Evolutionary conservation across 2,329 filamentous ascomycete genomes (phyloP), one percentile per base, ranked within the genome.

Genomic region (Pseudogymnoascus sp.): DNA sequence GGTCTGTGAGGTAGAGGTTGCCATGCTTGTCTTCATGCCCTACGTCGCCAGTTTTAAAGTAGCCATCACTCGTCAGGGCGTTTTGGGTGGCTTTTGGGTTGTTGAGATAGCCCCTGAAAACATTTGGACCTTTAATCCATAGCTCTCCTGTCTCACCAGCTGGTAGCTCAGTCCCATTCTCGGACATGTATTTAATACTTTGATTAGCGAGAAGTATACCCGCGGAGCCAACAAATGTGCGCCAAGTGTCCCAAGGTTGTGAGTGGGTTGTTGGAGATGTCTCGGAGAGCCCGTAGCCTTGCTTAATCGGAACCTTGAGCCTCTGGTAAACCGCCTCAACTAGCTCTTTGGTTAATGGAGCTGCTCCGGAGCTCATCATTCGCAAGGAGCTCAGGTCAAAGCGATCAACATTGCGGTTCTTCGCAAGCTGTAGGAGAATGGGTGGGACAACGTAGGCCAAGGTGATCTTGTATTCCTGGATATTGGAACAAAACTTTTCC

Each of bases 281-380:
- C 76, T 96, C 91, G 6, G 85, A 90, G 11, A 96, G 80, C 0
- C 91, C 91, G 70, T 95, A 96, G 20, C 89, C 91, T 74, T 96
- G 91, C 78, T 95, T 96, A 65, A 95, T 84, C 6, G 86, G 85
- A 28, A 93, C 78, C 58, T 83, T 83, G 62, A 92, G 82, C 9
- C 90, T 82, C 25, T 82, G 74, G 77, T 89, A 88, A 3, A 92
- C 82, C 8, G 83, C 81, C 60, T 89, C 83, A 1, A 91, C 87
- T 3, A 96, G 80, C 65, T 95, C 90, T 35, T 79, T 77, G 0
- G 89, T 91, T 57, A 96, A 77, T 0, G 91, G 91, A 1, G 91
- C 91, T 0, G 91, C 91, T 25, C 89, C 91, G 1, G 84, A 91
- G 74, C 90, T 92, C 77, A 95, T 78, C 81, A 91, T 90, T 58